These are phyloP conservation scores for Globisporangium iwayamae DNA, from an alignment of 352 stramenopile species.

Conservation along the genomic window DNA sequence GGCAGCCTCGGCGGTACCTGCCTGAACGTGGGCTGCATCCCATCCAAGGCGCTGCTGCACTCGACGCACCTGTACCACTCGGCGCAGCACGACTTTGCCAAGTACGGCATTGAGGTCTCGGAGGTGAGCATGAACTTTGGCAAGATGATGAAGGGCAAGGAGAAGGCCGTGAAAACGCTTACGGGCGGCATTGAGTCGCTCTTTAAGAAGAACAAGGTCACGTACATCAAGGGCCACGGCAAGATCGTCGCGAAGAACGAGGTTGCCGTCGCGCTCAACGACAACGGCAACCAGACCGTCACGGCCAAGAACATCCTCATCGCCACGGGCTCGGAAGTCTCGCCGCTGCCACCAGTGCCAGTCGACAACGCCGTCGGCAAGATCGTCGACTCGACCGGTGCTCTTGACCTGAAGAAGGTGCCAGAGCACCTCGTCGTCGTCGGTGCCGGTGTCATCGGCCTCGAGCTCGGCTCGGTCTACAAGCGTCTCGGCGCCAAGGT, in stretches of 20 bases:
- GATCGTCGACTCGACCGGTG: constrained; percentile 99
- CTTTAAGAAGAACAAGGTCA: constrained; percentile 99
- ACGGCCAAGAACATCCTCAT: constrained; percentile 98
- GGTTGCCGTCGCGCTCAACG: constrained; percentile 90
- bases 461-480: constrained; percentile 99
- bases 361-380: constrained; percentile 96
- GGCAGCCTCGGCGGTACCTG: constrained; percentile 96
- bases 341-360: constrained; percentile 92
- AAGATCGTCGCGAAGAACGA: constrained; percentile 92
- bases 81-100: constrained; percentile 95
- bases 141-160: constrained; percentile 96
- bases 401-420: constrained; percentile 91
- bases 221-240: constrained; percentile 97
- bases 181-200: constrained; percentile 97
- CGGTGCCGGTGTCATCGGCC: constrained; percentile 96
- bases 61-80: constrained; percentile 96
- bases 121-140: constrained; percentile 93
- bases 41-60: constrained; percentile 97
- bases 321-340: constrained; percentile 87
- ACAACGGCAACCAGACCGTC: constrained; percentile 89
- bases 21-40: constrained; percentile 99
- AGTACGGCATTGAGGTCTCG: constrained; percentile 92
- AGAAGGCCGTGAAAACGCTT: constrained; percentile 92
- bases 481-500: constrained; percentile 93
- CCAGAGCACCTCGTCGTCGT: constrained; percentile 96